Evolutionary conservation across 148 eudicot species (phyloP), one percentile per base, ranked within the genome.

Genomic region (Polygonum maritimum): DNA sequence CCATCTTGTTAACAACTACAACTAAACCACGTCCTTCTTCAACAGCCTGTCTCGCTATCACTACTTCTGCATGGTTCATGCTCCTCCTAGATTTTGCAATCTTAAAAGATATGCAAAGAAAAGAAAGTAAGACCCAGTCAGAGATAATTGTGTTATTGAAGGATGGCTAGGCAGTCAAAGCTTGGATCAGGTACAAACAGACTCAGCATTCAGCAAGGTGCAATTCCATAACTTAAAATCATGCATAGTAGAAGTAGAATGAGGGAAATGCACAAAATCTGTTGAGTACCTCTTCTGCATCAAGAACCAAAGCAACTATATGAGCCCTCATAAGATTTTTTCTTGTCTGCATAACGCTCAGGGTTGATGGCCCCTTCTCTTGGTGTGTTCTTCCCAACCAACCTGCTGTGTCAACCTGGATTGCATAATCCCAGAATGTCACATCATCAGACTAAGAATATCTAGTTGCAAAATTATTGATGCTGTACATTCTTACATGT

Each of bases 261-360:
- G 54, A 31, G 40, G n/a, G 73, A 21, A 16, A 39, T 41, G 79
- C 7, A 74, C 7, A 74, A 7, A 44, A 65, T 22, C 14, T 22
- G 39, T 60, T 12, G n/a, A 83, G 35, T 73, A 92, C 97, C 99
- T 91, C 98, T 79, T 92, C 98, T 21, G 88, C 99, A 81, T 96
- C 99, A 78, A 96, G 98, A 76, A 96, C 94, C 81, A 96, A 82
- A 76, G 92, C 99, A 85, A 96, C 80, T 26, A 96, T 84, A 79
- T 96, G 99, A 76, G 99, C 99, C 83, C 99, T 86, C 99, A 92
- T 88, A 48, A 96, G 97, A 83, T 96, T 90, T 86, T 96, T 96
- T 73, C 90, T 87, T 63, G 99, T 89, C 85, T 96, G 99, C 93
- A 96, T 82, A 75, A 96, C 81, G 82, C 99, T 96, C 85, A 96